Percentiles rank a stretch among this genome's conserved stretches.
Evolutionary conservation across 139 green algal species (phyloP).

Genomic region (Chlamydomonas sp.): DNA sequence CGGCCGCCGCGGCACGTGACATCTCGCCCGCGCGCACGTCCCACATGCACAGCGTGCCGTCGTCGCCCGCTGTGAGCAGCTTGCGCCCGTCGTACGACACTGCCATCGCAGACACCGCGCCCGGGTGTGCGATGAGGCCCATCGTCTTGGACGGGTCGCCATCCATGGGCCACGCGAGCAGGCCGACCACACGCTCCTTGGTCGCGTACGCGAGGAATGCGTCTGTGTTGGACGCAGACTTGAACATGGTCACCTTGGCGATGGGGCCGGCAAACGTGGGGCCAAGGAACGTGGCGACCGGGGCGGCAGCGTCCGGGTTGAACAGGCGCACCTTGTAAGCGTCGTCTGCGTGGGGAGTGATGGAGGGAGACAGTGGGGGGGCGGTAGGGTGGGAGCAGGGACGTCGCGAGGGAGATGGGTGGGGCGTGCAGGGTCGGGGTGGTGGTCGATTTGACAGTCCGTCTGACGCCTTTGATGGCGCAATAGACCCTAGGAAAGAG

Average conservation of each 20-base stretch:
- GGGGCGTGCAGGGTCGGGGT: no score
- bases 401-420: no score
- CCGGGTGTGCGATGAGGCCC: conserved; percentile 71
- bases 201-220: conserved; percentile 56
- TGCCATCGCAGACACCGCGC: conserved; percentile 29
- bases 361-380: background rate
- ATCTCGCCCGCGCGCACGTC: conserved; percentile 37
- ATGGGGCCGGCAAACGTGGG: conserved; percentile 58
- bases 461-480: no score
- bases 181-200: conserved; percentile 47
- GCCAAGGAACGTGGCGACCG: conserved; percentile 42
- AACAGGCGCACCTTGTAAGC: conserved; percentile 54
- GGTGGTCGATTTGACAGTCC: no score
- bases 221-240: conserved; percentile 19
- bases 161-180: conserved; percentile 57
- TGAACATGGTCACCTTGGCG: conserved; percentile 44
- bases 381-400: no score
- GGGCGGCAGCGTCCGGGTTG: conserved; percentile 34
- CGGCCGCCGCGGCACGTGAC: conserved; percentile 9
- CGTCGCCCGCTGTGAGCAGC: conserved; percentile 45
- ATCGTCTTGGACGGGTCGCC: conserved; percentile 49
- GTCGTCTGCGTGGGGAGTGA: conserved; percentile 32
- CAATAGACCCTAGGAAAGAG: no score
- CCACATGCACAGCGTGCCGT: conserved; percentile 9
- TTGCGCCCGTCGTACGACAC: conserved; percentile 53